Conservation (phyloP, 148 eudicot genomes). For the Drosera capensis region DNA sequence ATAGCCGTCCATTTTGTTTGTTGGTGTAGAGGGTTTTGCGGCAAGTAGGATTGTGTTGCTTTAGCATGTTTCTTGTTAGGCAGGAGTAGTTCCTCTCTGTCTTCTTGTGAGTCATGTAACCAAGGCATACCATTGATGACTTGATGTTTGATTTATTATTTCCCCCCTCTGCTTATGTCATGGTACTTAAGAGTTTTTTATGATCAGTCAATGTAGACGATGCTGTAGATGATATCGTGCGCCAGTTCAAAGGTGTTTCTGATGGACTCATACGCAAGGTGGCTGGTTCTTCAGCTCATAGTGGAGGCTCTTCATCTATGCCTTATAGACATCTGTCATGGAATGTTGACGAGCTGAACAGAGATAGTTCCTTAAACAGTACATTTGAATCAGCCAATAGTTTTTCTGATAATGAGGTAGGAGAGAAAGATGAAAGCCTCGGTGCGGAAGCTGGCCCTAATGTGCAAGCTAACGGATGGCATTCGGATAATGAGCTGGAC, state of each 20-base stretch:
- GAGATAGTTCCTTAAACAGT: conserved; percentile 29
- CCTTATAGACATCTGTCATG: conserved; percentile 38
- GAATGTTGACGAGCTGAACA: conserved; percentile 37
- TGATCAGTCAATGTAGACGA: conserved; percentile 84
- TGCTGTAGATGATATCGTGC: conserved; percentile 92
- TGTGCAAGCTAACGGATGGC: conserved; percentile 44
- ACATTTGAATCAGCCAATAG: conserved; percentile 39
- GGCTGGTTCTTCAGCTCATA: conserved; percentile 34
- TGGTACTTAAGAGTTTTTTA: conserved; percentile 1
- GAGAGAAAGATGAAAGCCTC: conserved; percentile 32
- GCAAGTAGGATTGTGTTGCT: too few species aligned
- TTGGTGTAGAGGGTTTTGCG: too few species aligned
- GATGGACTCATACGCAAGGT: conserved; percentile 74
- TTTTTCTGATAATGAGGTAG: conserved; percentile 59
- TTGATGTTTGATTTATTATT: too few species aligned
- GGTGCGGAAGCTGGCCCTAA: conserved; percentile 24
- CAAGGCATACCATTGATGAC: too few species aligned
- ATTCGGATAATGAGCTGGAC: conserved; percentile 65
- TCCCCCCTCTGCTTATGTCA: too few species aligned
- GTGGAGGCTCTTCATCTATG: conserved; percentile 22
- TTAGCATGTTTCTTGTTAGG: too few species aligned
- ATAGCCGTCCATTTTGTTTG: too few species aligned
- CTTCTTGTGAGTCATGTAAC: too few species aligned
- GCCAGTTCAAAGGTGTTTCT: conserved; percentile 94
- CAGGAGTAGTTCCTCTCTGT: too few species aligned